Percentiles rank a stretch among this genome's conserved stretches.
These are phyloP conservation scores for Psilocybe subaeruginosa DNA, from an alignment of 768 basidiomycete species.

Conservation along the genomic window DNA sequence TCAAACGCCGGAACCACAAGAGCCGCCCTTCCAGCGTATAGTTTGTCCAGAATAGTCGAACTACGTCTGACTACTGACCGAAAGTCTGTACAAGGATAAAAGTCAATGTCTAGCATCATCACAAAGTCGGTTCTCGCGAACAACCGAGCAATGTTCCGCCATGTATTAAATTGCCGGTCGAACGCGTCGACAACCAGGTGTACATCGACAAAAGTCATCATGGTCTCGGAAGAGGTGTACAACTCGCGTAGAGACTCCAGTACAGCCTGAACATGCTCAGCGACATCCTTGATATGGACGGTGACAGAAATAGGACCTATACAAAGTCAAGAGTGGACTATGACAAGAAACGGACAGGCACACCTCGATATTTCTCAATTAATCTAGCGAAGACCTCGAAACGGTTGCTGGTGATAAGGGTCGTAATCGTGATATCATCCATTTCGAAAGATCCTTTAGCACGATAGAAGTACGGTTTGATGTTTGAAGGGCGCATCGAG, in stretches of 20 bases:
- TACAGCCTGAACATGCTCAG: slow-evolving; percentile 46
- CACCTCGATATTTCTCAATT: slow-evolving; percentile 80
- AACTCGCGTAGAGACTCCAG: slow-evolving; percentile 67
- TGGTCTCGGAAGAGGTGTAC: slow-evolving; percentile 66
- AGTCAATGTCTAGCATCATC: slow-evolving; percentile 93
- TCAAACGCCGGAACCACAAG: slow-evolving; percentile 89
- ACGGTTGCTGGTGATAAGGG: slow-evolving; percentile 79
- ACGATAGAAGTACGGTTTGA: slow-evolving; percentile 82
- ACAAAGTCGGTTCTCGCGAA: slow-evolving; percentile 84
- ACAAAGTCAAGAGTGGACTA: slow-evolving; percentile 2
- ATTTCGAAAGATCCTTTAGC: slow-evolving; percentile 56
- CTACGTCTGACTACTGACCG: slow-evolving; percentile 54
- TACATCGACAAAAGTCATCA: slow-evolving; percentile 76
- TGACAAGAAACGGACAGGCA: slow-evolving; percentile 6
- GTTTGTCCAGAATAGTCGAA: slow-evolving; percentile 37
- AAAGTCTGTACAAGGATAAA: slow-evolving; percentile 84
- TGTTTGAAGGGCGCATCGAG: slow-evolving; percentile 72
- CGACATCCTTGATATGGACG: slow-evolving; percentile 67
- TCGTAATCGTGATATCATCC: slow-evolving; percentile 84
- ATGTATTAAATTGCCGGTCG: slow-evolving; percentile 87
- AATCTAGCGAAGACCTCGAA: slow-evolving; percentile 73
- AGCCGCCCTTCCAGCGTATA: slow-evolving; percentile 65
- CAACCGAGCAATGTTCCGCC: slow-evolving; percentile 85
- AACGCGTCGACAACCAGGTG: slow-evolving; percentile 85
- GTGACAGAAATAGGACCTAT: slow-evolving; percentile 86